Percentiles rank a stretch among this genome's conserved stretches.
phyloP scores from a whole-genome alignment of 495 filamentous ascomycete genomes.

The Massariosphaeria phaeospora region DNA sequence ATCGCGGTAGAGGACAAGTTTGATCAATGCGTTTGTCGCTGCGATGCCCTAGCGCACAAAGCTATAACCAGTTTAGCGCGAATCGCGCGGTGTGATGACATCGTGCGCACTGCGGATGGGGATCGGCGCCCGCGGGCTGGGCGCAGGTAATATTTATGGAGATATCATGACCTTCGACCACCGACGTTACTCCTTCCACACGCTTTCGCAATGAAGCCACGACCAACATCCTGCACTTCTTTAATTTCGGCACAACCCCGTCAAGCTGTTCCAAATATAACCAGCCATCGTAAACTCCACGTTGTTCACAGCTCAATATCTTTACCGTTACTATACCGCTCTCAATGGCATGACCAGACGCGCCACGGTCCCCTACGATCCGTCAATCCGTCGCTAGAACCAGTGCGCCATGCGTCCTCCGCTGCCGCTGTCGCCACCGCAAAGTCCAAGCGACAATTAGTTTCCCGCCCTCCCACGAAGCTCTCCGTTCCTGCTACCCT shows the following conservation, averaged over 20 bases:
- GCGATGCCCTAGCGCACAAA: too few relatives aligned
- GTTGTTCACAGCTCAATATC: neutral
- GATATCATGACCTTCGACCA: neutral
- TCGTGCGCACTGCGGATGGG: constrained; percentile 7
- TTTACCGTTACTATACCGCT: neutral
- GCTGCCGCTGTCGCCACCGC: neutral
- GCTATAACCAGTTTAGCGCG: neutral
- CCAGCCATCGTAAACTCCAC: neutral
- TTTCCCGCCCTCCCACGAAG: too few relatives aligned
- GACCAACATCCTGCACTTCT: neutral
- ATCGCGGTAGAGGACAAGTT: neutral
- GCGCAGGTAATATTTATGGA: neutral
- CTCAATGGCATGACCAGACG: neutral
- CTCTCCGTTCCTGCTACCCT: too few relatives aligned
- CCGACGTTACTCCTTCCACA: neutral
- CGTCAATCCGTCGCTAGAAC: neutral
- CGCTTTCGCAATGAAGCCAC: neutral
- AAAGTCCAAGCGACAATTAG: too few relatives aligned
- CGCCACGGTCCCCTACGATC: neutral
- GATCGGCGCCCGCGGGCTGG: neutral
- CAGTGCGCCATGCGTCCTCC: constrained; percentile 8
- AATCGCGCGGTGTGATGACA: constrained; percentile 12
- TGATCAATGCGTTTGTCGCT: neutral
- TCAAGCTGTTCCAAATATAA: neutral
- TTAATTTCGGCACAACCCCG: neutral